These are phyloP conservation scores for Kwoniella shivajii DNA, from an alignment of 1,284 basidiomycete genomes.

Conservation along the genomic window DNA sequence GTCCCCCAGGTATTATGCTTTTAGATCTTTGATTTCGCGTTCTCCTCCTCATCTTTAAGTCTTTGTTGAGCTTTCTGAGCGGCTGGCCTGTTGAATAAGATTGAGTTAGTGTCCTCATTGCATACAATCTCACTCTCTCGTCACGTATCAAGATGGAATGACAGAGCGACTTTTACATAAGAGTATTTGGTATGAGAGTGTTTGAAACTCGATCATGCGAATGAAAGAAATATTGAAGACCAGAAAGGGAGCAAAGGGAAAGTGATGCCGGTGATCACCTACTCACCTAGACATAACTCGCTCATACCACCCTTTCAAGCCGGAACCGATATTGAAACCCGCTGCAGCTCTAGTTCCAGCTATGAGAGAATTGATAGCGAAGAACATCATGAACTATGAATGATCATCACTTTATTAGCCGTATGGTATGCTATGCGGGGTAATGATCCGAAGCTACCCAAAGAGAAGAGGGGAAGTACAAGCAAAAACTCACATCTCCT, in stretches of 20 bases:
- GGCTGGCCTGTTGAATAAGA: conserved; percentile 34
- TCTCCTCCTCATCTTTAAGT: conserved; percentile 34
- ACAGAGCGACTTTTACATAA: too few species aligned
- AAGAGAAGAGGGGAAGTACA: background rate
- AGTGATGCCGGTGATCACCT: too few species aligned
- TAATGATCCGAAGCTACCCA: too few species aligned
- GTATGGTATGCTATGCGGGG: background rate
- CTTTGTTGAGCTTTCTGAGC: conserved; percentile 29
- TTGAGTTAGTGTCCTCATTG: too few species aligned
- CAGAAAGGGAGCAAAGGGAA: too few species aligned
- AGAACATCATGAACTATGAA: conserved; percentile 50
- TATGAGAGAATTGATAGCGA: conserved; percentile 34
- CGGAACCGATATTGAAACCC: conserved; percentile 30
- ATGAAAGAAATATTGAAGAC: too few species aligned
- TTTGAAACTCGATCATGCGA: too few species aligned
- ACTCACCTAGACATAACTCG: conserved; percentile 25
- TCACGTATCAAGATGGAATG: too few species aligned
- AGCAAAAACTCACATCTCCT: conserved; percentile 38
- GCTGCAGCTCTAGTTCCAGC: conserved; percentile 23
- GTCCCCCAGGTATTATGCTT: too few species aligned
- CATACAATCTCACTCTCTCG: too few species aligned
- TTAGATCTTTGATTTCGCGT: conserved; percentile 35
- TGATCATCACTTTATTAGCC: too few species aligned
- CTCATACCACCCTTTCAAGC: conserved; percentile 28
- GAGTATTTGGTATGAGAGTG: too few species aligned